These are phyloP conservation scores for Climacium dendroides DNA, from an alignment of 225 moss, liverwort and hornwort genomes.

Conservation along the genomic window DNA sequence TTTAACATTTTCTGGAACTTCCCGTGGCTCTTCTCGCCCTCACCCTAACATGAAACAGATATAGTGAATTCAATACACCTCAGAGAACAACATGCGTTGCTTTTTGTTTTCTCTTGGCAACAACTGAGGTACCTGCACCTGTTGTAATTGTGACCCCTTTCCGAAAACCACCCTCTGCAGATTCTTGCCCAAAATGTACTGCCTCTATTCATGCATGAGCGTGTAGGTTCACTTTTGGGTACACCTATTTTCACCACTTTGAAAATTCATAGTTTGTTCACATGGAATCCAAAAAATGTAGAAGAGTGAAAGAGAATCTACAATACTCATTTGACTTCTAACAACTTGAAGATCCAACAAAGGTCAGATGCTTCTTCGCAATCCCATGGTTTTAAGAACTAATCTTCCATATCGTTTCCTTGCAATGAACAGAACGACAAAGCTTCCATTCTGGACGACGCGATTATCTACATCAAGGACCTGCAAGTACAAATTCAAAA, in stretches of 20 bases:
- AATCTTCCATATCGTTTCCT: background rate
- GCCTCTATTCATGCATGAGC: background rate
- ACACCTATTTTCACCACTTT: background rate
- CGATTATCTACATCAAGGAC: constrained; percentile 45
- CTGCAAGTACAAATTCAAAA: constrained; percentile 13
- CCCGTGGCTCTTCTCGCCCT: background rate
- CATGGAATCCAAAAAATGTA: background rate
- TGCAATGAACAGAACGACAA: constrained; percentile 45
- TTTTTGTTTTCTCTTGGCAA: background rate
- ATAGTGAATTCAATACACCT: background rate
- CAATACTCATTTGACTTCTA: background rate
- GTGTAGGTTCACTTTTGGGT: background rate
- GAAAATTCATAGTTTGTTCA: background rate
- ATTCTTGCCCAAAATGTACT: background rate
- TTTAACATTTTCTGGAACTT: background rate
- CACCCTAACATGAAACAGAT: background rate
- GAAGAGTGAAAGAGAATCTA: background rate
- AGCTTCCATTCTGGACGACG: constrained; percentile 67
- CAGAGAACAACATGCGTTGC: background rate
- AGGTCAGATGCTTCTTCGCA: background rate
- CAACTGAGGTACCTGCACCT: background rate
- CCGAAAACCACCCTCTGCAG: background rate
- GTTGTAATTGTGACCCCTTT: background rate
- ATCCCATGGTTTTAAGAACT: background rate
- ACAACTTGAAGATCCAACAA: background rate